These are phyloP conservation scores for Rhodotorula sp. DNA, from an alignment of 1,284 basidiomycete species.

Conservation along the genomic window DNA sequence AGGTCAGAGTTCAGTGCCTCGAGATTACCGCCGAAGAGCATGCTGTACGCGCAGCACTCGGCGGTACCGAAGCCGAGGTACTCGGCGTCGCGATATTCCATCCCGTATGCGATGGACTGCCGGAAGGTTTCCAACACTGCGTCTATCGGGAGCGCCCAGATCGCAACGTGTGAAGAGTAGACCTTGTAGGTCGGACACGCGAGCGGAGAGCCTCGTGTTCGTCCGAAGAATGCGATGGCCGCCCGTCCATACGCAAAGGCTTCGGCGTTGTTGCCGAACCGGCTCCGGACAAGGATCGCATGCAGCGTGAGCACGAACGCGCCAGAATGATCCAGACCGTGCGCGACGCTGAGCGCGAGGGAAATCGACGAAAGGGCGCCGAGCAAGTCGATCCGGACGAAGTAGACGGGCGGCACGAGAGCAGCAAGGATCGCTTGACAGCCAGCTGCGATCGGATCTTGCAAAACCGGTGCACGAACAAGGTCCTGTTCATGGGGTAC, in stretches of 20 bases:
- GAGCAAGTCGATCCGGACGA: slow-evolving; percentile 37
- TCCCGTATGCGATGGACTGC: slow-evolving; percentile 17
- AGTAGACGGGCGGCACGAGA: slow-evolving; percentile 39
- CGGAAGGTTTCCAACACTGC: slow-evolving; percentile 25
- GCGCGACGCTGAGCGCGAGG: slow-evolving; percentile 6
- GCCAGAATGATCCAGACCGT: slow-evolving; percentile 33
- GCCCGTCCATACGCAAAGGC: slow-evolving; percentile 27
- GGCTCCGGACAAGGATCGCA: slow-evolving; percentile 25
- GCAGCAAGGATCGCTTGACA: slow-evolving; percentile 28
- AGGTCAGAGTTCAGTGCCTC: slow-evolving; percentile 26
- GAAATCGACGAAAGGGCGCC: slow-evolving; percentile 32
- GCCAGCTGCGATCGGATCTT: slow-evolving; percentile 20
- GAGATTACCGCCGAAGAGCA: slow-evolving; percentile 16
- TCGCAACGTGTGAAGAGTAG: slow-evolving; percentile 26
- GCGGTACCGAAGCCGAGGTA: slow-evolving; percentile 34
- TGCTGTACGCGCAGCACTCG: slow-evolving; percentile 23
- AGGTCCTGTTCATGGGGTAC: neutral
- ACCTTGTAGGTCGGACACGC: slow-evolving; percentile 41
- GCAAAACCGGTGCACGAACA: neutral
- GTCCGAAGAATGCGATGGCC: slow-evolving; percentile 30
- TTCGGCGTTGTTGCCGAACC: slow-evolving; percentile 12
- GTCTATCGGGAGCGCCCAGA: slow-evolving; percentile 23
- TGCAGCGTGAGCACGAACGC: slow-evolving; percentile 35
- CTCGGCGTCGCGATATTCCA: slow-evolving; percentile 37
- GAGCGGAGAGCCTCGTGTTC: slow-evolving; percentile 25